Evolutionary conservation across 495 filamentous ascomycete species (phyloP).

Genomic region (Hypoxylon trugodes): DNA sequence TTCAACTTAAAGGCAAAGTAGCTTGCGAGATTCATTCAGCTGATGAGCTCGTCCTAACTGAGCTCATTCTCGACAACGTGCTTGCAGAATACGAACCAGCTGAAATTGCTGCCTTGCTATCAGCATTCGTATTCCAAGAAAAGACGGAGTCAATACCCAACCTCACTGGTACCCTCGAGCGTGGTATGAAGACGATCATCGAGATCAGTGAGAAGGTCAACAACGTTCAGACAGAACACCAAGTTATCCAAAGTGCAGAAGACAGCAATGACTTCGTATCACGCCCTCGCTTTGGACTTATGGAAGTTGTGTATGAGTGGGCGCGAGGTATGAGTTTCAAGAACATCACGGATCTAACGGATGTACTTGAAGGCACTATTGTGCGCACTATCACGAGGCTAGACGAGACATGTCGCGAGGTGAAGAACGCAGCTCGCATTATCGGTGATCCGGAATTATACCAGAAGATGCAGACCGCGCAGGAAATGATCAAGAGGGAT

Average conservation of each 20-base stretch:
- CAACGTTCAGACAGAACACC: constrained; percentile 81
- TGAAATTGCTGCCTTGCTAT: constrained; percentile 94
- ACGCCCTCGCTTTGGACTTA: constrained; percentile 85
- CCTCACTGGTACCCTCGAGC: constrained; percentile 83
- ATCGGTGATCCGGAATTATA: constrained; percentile 95
- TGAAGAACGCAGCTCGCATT: constrained; percentile 94
- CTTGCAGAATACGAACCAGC: constrained; percentile 94
- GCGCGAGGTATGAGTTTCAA: constrained; percentile 97
- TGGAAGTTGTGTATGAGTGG: constrained; percentile 99
- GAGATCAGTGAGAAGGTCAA: constrained; percentile 91
- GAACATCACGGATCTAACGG: constrained; percentile 94
- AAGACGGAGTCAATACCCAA: constrained; percentile 87
- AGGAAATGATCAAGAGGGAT: constrained; percentile 97
- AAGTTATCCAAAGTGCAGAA: constrained; percentile 88
- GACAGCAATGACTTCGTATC: constrained; percentile 92
- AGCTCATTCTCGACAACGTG: constrained; percentile 95
- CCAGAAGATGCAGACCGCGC: constrained; percentile 93
- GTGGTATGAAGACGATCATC: constrained; percentile 85
- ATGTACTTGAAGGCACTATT: constrained; percentile 96
- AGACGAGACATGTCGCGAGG: constrained; percentile 96
- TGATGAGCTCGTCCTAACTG: constrained; percentile 96
- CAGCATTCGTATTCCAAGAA: constrained; percentile 97
- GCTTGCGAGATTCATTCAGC: constrained; percentile 98
- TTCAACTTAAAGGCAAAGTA: constrained; percentile 96
- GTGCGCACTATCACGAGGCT: constrained; percentile 90